Conservation (phyloP, 768 basidiomycete genomes). For the Boletus subcaerulescens region DNA sequence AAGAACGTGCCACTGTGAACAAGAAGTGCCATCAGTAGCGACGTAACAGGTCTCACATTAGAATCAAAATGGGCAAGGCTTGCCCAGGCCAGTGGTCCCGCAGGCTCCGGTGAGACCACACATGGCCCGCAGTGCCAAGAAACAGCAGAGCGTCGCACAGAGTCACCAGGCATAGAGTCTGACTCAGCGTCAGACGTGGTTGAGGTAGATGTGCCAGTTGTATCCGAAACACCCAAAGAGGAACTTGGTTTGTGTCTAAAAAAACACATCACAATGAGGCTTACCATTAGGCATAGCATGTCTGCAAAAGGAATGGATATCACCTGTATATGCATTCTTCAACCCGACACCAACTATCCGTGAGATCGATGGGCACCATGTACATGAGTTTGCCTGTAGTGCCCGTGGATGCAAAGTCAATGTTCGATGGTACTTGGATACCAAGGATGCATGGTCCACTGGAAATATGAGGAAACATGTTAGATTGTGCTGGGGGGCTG, state of each 20-base stretch:
- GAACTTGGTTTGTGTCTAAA: too few relatives aligned
- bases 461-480: constrained; percentile 13
- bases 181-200: too few relatives aligned
- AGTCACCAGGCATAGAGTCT: too few relatives aligned
- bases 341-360: constrained; percentile 18
- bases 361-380: constrained; percentile 15
- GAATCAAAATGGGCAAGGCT: background rate
- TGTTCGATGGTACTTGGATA: constrained; percentile 20
- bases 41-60: background rate
- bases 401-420: too few relatives aligned
- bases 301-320: constrained; percentile 26
- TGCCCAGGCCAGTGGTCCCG: background rate
- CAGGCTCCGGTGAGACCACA: background rate
- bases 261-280: background rate
- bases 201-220: fast-evolving
- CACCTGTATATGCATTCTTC: constrained; percentile 38
- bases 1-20: background rate
- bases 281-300: background rate
- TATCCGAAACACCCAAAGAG: too few relatives aligned
- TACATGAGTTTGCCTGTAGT: too few relatives aligned
- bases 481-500: too few relatives aligned
- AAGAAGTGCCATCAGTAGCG: background rate
- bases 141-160: background rate
- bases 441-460: constrained; percentile 28
- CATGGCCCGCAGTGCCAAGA: background rate